These are phyloP conservation scores for Ogataea allantospora DNA, from an alignment of 805 yeast genomes.

Conservation along the genomic window DNA sequence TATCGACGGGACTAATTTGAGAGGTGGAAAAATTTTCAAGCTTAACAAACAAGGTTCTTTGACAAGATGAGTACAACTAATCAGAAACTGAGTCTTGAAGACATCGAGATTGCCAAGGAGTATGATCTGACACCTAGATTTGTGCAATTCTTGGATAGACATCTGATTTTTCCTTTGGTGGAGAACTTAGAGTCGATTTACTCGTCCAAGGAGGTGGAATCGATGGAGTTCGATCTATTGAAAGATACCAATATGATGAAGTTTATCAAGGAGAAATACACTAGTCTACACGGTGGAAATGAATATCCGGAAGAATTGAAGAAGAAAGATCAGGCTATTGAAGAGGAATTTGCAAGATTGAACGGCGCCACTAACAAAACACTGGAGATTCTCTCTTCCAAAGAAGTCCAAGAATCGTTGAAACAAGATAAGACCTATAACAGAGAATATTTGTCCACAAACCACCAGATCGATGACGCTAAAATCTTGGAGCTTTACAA, in stretches of 20 bases:
- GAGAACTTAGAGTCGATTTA: conserved; percentile 47
- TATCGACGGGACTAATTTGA: conserved; percentile 13
- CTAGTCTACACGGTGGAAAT: conserved; percentile 39
- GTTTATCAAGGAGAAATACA: conserved; percentile 46
- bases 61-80: conserved; percentile 10
- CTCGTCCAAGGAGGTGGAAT: conserved; percentile 38
- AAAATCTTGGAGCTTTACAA: conserved; percentile 52
- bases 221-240: conserved; percentile 50
- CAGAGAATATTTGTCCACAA: conserved; percentile 43
- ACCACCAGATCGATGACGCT: conserved; percentile 46
- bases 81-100: conserved; percentile 29
- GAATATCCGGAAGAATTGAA: conserved; percentile 41
- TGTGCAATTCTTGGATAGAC: conserved; percentile 61
- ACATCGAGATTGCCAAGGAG: conserved; percentile 43
- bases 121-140: conserved; percentile 55
- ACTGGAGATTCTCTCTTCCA: conserved; percentile 43
- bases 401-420: conserved; percentile 51
- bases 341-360: conserved; percentile 36
- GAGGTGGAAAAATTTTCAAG: conserved; percentile 13
- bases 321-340: conserved; percentile 40
- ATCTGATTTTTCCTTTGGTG: conserved; percentile 52
- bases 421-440: conserved; percentile 57
- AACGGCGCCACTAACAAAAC: conserved; percentile 45
- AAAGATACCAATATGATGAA: conserved; percentile 58
- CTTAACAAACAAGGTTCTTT: conserved; percentile 2